A percentile compares a stretch with the other conserved stretches of the same genome.
These are phyloP conservation scores for Phytophthora hybrid DNA, from an alignment of 352 stramenopile genomes.

Conservation along the genomic window DNA sequence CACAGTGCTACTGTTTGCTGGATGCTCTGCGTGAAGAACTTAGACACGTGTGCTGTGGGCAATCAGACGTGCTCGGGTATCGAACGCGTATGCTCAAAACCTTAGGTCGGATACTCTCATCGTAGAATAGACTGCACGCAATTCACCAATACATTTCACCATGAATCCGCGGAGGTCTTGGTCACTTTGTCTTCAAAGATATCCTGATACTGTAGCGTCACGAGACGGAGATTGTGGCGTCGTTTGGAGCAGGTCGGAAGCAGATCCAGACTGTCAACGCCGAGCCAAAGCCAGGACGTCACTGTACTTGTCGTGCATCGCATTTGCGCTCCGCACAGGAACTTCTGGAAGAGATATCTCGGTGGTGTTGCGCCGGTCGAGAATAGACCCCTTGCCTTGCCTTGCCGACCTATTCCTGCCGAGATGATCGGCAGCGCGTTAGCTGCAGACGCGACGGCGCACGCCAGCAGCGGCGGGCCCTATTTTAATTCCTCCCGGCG, in stretches of 20 bases:
- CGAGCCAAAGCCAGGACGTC: slow-evolving; percentile 28
- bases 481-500: slow-evolving; percentile 16
- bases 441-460: slow-evolving; percentile 3
- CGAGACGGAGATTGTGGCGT: slow-evolving; percentile 9
- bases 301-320: slow-evolving; percentile 30
- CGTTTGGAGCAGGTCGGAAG: slow-evolving; percentile 22
- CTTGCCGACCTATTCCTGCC: slow-evolving; percentile 19
- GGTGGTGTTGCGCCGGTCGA: slow-evolving; percentile 13
- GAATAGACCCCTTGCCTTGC: slow-evolving; percentile 21
- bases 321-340: background rate
- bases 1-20: slow-evolving; percentile 45
- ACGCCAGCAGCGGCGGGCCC: background rate
- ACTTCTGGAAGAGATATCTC: slow-evolving; percentile 21
- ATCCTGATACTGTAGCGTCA: background rate
- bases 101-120: background rate
- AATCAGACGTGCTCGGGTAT: slow-evolving; percentile 51
- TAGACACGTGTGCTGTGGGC: slow-evolving; percentile 37
- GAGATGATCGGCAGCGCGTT: background rate
- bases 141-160: too few species aligned
- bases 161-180: too few species aligned
- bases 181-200: background rate
- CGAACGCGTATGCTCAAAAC: slow-evolving; percentile 29
- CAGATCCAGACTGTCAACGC: slow-evolving; percentile 22
- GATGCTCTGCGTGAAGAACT: slow-evolving; percentile 55
- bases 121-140: too few species aligned